phyloP scores from a whole-genome alignment of 1,139 yeast species.

The Suhomyces guaymorum region DNA sequence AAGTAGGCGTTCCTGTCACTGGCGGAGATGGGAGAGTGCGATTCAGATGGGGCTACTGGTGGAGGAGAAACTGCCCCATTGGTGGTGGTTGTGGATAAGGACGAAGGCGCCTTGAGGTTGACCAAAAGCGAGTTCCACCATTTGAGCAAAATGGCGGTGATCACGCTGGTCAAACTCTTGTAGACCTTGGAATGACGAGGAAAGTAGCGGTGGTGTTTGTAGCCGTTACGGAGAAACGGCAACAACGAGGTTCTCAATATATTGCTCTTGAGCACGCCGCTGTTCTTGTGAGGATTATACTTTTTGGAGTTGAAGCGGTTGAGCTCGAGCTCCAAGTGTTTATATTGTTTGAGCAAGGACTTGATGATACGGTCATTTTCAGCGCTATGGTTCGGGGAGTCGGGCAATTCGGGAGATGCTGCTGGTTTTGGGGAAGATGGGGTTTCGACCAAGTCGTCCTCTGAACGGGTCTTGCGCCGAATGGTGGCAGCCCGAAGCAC shows the following conservation, averaged over 20 bases:
- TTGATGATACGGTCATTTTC: conserved; percentile 32
- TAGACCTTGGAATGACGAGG: conserved; percentile 28
- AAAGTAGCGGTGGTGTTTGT: conserved; percentile 27
- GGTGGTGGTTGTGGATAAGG: conserved; percentile 2
- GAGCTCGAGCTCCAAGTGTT: conserved; percentile 46
- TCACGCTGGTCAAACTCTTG: conserved; percentile 37
- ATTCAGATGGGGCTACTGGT: conserved; percentile 3
- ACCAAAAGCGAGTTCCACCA: conserved; percentile 71
- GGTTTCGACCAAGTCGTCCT: neutral
- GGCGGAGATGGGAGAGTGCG: conserved; percentile 19
- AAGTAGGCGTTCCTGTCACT: conserved; percentile 68
- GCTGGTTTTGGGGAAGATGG: conserved; percentile 10
- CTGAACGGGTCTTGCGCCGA: conserved; percentile 1
- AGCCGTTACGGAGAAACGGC: conserved; percentile 55
- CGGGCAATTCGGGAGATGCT: conserved; percentile 6
- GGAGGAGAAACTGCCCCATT: neutral
- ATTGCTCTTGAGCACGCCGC: conserved; percentile 61
- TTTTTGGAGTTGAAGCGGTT: conserved; percentile 45
- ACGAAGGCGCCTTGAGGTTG: conserved; percentile 22
- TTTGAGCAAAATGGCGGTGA: conserved; percentile 44
- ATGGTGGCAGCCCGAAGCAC: conserved; percentile 8
- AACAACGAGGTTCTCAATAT: conserved; percentile 64
- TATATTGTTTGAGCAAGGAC: conserved; percentile 38
- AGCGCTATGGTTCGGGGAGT: conserved; percentile 4
- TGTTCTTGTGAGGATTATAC: conserved; percentile 33